phyloP scores from a whole-genome alignment of 129 eudicot genomes.

The Artemisia tridentata region DNA sequence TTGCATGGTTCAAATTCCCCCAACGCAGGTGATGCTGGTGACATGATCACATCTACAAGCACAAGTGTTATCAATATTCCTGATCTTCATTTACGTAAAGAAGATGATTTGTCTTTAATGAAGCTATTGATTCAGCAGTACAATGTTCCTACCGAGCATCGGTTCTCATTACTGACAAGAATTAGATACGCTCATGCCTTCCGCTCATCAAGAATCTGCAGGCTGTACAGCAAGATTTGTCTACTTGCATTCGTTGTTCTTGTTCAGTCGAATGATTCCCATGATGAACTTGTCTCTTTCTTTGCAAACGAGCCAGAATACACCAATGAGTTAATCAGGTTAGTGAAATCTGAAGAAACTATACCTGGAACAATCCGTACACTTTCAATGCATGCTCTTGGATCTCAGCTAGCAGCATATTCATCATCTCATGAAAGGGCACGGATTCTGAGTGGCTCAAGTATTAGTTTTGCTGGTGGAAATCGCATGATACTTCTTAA shows the following conservation, averaged over 20 bases:
- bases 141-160: constrained; percentile 73
- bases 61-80: constrained; percentile 68
- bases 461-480: constrained; percentile 86
- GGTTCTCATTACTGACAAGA: constrained; percentile 80
- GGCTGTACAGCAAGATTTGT: constrained; percentile 87
- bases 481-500: constrained; percentile 87
- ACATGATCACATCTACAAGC: constrained; percentile 9
- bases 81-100: constrained; percentile 67
- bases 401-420: constrained; percentile 93
- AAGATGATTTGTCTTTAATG: constrained; percentile 81
- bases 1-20: constrained; percentile 54
- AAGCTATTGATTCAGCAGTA: constrained; percentile 65
- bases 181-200: constrained; percentile 94
- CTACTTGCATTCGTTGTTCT: constrained; percentile 90
- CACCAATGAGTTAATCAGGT: constrained; percentile 84
- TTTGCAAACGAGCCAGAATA: constrained; percentile 97
- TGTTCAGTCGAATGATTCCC: constrained; percentile 90
- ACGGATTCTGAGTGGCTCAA: constrained; percentile 84
- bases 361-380: constrained; percentile 80
- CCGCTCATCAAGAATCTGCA: constrained; percentile 70
- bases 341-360: constrained; percentile 84
- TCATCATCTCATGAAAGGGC: constrained; percentile 96
- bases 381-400: constrained; percentile 89
- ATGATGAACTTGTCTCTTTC: constrained; percentile 91
- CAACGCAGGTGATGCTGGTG: constrained; percentile 3